Evolutionary conservation across 1,139 yeast species (phyloP), one percentile per base, ranked within the genome.

Genomic region (Taphrina deformans): DNA sequence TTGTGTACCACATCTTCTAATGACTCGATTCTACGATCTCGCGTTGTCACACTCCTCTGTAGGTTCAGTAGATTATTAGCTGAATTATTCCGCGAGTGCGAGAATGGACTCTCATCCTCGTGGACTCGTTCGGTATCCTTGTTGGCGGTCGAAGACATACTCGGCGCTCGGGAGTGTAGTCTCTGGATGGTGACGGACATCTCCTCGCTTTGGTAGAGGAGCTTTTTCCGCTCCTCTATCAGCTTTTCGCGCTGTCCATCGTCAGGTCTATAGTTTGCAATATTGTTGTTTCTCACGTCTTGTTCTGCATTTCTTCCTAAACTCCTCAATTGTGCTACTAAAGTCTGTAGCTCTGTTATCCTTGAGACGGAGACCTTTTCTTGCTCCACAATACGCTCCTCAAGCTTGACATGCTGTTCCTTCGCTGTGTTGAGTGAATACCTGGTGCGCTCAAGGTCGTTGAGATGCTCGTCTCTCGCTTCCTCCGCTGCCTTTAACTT

Each of bases 1-100:
- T 26, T 35, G 4, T 48, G 31, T 7, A 45, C 16, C 24, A 46
- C 38, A 16, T 29, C 31, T n/a, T 45, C 46, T 18, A 58, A 26
- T 16, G 45, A 33, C 24, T 45, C 46, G 9, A 58, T 58, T 16
- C 29, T 50, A 5, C 62, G 44, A 38, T 58, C 62, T 24, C 46
- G 31, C 23, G 51, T 38, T n/a, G 40, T 35, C 16, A 58, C 55
- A 21, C 35, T 35, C 53, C 46, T 58, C 41, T 58, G 62, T 14
- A 58, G 45, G 29, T 27, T 35, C n/a, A 58, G 27, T 33, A 58
- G 24, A 24, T 45, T 46, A 16, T 33, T 58, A 33, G 55, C 23
- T 31, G 55, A 33, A n/a, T 41, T 31, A n/a, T 44, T 21, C 23
- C 46, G 10, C 5, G 59, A 38, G 10, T 53, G 59, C 21, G 35